Conservation (phyloP, 2,329 filamentous ascomycete species). For the Teratosphaeria destructans region DNA sequence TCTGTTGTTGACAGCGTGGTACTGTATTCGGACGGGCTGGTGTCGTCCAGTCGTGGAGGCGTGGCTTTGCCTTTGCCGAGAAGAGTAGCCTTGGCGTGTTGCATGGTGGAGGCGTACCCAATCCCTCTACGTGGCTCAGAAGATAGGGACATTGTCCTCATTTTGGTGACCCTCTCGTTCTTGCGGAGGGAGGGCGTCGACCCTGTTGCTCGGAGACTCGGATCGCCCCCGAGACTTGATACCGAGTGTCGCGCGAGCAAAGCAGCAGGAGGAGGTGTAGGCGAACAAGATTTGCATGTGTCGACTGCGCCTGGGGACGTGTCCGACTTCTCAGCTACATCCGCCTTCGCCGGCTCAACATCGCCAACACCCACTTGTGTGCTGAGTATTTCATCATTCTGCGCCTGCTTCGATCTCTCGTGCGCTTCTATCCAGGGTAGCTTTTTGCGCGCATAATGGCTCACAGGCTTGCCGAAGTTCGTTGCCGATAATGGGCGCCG, state of each 20-base stretch:
- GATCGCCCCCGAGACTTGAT: slow-evolving; percentile 5
- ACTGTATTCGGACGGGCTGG: slow-evolving; percentile 20
- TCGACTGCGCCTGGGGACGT: neutral
- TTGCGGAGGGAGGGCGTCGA: slow-evolving; percentile 10
- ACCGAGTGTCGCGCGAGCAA: neutral
- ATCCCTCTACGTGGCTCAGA: slow-evolving; percentile 7
- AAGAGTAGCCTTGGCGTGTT: slow-evolving; percentile 2
- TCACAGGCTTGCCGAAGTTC: neutral
- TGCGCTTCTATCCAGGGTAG: slow-evolving; percentile 16
- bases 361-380: neutral
- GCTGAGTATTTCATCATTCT: neutral
- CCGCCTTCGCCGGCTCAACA: neutral
- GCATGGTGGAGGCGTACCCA: slow-evolving; percentile 3
- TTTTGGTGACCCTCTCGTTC: neutral
- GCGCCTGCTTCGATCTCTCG: slow-evolving; percentile 1
- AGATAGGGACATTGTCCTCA: slow-evolving; percentile 5
- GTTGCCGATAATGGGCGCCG: neutral
- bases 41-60: slow-evolving; percentile 3
- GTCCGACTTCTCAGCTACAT: neutral
- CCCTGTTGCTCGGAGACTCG: slow-evolving; percentile 11
- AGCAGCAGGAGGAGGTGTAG: neutral
- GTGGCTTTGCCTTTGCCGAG: slow-evolving; percentile 2
- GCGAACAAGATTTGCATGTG: neutral
- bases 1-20: slow-evolving; percentile 7
- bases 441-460: slow-evolving; percentile 11